Evolutionary conservation across 805 yeast species (phyloP).

Genomic region (Cyberlindnera samutprakarnensis): DNA sequence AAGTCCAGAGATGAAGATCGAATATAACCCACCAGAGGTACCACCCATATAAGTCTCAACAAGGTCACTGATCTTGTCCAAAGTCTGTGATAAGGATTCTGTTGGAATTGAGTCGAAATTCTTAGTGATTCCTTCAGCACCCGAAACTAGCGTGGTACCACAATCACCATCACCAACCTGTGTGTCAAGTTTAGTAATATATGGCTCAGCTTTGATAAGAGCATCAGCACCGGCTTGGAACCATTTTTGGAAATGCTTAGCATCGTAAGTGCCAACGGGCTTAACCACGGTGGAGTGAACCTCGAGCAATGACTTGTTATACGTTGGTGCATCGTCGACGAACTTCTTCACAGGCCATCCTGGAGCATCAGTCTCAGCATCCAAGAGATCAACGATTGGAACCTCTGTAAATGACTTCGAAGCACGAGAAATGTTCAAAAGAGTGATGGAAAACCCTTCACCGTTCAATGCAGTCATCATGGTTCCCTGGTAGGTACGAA

Average conservation of each 20-base stretch:
- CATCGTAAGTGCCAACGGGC: constrained; percentile 30
- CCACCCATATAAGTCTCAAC: constrained; percentile 96
- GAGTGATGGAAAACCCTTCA: constrained; percentile 83
- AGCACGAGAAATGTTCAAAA: constrained; percentile 60
- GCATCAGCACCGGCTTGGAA: constrained; percentile 43
- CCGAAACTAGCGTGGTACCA: constrained; percentile 83
- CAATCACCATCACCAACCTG: constrained; percentile 97
- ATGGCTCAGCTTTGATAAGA: constrained; percentile 64
- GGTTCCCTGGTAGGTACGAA: constrained; percentile 64
- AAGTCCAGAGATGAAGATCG: constrained; percentile 76
- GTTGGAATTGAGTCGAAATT: constrained; percentile 39
- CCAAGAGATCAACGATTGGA: constrained; percentile 48
- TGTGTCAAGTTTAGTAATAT: constrained; percentile 78
- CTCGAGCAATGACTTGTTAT: constrained; percentile 23
- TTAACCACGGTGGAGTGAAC: constrained; percentile 25
- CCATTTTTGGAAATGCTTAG: constrained; percentile 25
- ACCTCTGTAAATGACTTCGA: constrained; percentile 22
- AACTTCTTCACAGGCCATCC: constrained; percentile 54
- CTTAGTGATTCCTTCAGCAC: constrained; percentile 64
- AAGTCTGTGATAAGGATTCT: constrained; percentile 40
- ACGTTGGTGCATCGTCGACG: constrained; percentile 22
- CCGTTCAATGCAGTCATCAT: constrained; percentile 87
- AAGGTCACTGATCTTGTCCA: constrained; percentile 69
- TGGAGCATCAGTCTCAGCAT: constrained; percentile 68
- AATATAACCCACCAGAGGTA: constrained; percentile 89